Conservation (phyloP, 1,284 basidiomycete species). For the Melampsora americana region DNA sequence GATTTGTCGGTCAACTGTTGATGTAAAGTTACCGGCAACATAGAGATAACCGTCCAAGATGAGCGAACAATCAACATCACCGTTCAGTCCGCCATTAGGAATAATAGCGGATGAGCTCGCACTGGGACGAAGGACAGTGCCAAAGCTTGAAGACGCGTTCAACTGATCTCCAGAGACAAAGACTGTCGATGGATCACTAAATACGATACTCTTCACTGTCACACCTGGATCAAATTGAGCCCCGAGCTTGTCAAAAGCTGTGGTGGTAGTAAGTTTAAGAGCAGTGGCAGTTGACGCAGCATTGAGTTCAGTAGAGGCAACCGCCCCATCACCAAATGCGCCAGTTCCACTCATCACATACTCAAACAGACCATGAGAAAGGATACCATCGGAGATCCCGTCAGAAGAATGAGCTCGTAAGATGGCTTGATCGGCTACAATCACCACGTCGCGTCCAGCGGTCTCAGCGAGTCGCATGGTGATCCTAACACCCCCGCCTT, state of each 20-base stretch:
- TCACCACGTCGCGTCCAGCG: constrained; percentile 63
- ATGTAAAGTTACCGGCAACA: constrained; percentile 33
- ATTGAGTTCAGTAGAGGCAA: neutral
- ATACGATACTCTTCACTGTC: constrained; percentile 13
- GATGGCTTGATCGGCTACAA: constrained; percentile 60
- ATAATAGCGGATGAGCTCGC: constrained; percentile 1
- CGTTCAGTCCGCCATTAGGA: constrained; percentile 40
- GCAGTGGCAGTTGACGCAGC: neutral
- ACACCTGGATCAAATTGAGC: constrained; percentile 2
- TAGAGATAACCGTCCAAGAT: constrained; percentile 13
- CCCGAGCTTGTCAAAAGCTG: constrained; percentile 32
- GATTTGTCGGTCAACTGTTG: constrained; percentile 22
- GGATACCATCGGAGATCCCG: constrained; percentile 43
- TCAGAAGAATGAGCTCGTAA: constrained; percentile 49
- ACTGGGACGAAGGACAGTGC: constrained; percentile 11
- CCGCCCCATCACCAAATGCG: constrained; percentile 37
- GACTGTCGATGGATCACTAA: neutral
- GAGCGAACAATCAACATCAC: constrained; percentile 9
- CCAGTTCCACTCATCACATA: constrained; percentile 7
- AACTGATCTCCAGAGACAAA: constrained; percentile 27
- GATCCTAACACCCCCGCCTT: constrained; percentile 65
- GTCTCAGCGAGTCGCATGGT: constrained; percentile 60
- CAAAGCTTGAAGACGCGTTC: constrained; percentile 16
- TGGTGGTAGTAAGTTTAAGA: constrained; percentile 1
- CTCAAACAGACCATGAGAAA: neutral